phyloP scores from a whole-genome alignment of 2,329 filamentous ascomycete species.

The Penicillium fuscoglaucum region DNA sequence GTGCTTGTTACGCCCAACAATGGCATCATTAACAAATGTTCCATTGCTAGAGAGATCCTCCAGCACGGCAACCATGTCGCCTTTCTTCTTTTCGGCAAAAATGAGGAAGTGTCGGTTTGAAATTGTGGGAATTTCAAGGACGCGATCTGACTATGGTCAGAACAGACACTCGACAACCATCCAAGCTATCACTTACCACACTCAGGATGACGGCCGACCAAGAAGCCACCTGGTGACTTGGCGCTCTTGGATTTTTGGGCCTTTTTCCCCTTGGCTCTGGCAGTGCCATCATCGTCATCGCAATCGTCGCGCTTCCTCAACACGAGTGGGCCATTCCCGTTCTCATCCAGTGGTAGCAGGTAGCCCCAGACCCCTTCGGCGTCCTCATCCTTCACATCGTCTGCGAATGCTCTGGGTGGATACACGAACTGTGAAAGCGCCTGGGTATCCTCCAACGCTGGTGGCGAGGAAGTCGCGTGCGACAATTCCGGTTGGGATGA shows the following conservation, averaged over 20 bases:
- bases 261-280: slow-evolving; percentile 39
- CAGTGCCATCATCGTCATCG: slow-evolving; percentile 46
- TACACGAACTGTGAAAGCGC: slow-evolving; percentile 78
- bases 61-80: slow-evolving; percentile 67
- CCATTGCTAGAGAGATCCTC: slow-evolving; percentile 96
- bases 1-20: slow-evolving; percentile 88
- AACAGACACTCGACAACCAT: not conserved
- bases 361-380: slow-evolving; percentile 95
- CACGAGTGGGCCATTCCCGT: slow-evolving; percentile 68
- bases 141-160: slow-evolving; percentile 59
- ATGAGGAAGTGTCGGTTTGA: slow-evolving; percentile 71
- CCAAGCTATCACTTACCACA: slow-evolving; percentile 65
- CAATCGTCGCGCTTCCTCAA: slow-evolving; percentile 73
- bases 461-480: slow-evolving; percentile 60
- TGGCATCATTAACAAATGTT: slow-evolving; percentile 89
- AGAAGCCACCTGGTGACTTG: slow-evolving; percentile 74
- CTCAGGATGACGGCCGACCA: slow-evolving; percentile 90
- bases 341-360: slow-evolving; percentile 74
- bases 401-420: slow-evolving; percentile 68
- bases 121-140: slow-evolving; percentile 73
- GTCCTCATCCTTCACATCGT: slow-evolving; percentile 82
- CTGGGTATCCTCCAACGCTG: slow-evolving; percentile 66
- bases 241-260: slow-evolving; percentile 55
- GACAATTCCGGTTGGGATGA: slow-evolving; percentile 42
- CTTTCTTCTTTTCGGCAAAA: slow-evolving; percentile 58